Evolutionary conservation across 768 basidiomycete species (phyloP).

Genomic region (Boletus tomentosulus): DNA sequence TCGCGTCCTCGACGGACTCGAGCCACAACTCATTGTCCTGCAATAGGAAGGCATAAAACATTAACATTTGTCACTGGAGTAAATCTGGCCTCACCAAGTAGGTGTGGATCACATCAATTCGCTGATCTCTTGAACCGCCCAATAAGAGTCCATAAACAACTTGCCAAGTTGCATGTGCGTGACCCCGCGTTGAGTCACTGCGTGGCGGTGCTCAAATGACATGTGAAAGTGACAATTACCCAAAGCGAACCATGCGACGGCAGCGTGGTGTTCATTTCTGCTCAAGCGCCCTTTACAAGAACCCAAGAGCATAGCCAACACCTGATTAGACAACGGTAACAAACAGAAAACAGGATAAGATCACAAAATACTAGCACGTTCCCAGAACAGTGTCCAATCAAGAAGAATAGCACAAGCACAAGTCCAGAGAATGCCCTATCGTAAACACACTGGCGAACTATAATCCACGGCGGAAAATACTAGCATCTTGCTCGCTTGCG

Average conservation of each 20-base stretch:
- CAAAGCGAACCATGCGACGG: constrained; percentile 1
- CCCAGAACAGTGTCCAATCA: constrained; percentile 1
- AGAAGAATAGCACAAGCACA: background rate
- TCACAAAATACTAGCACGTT: background rate
- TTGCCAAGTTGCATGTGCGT: background rate
- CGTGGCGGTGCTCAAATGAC: constrained; percentile 4
- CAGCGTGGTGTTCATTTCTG: constrained; percentile 19
- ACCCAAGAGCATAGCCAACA: background rate
- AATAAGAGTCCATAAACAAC: background rate
- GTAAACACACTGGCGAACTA: constrained; percentile 4
- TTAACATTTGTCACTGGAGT: constrained; percentile 1
- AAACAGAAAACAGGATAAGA: background rate
- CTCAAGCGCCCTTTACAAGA: constrained; percentile 2
- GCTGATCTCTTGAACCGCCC: constrained; percentile 7
- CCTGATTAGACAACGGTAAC: background rate
- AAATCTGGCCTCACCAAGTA: constrained; percentile 17
- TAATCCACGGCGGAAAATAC: background rate
- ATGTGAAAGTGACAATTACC: background rate
- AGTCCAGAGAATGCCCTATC: constrained; percentile 1
- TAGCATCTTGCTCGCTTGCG: constrained; percentile 2
- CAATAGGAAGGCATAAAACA: constrained; percentile 9
- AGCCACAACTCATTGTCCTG: constrained; percentile 5
- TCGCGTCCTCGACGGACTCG: constrained; percentile 21
- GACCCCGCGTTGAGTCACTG: constrained; percentile 10
- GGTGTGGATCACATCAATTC: constrained; percentile 13